Evolutionary conservation across 1,284 basidiomycete genomes (phyloP), one percentile per base, ranked within the genome.

Genomic region (Coriolopsis trogii): DNA sequence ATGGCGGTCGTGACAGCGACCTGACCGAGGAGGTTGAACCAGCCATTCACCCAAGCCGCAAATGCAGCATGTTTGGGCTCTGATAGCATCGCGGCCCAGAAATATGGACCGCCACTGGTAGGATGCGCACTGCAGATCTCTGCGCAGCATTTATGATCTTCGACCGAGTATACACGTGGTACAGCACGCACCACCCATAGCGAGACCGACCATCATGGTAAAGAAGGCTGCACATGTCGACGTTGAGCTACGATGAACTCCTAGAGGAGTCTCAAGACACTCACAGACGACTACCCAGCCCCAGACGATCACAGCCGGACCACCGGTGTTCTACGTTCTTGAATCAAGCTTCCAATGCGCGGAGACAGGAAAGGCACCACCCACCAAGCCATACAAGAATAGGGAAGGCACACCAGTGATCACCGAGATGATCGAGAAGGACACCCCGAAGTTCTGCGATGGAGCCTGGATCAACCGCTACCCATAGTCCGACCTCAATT

Each of bases 1-100:
- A 88, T 88, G 25, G 87, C 86, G 10, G 86, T 88, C 0, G 87
- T 90, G 6, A 89, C 82, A 1, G 87, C 87, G 0, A 89, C 87
- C 67, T 89, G 87, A 3, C 86, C 86, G 4, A 88, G 73, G 15
- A 90, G 70, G 65, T 91, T 91, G 70, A 89, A 89, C 85, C 84
- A 87, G 12, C 84, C 84, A 7, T 80, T 84, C 24, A 86, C 75
- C 85, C 85, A 88, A 2, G 85, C 87, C 3, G 84, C 82, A 21
- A 87, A 71, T 1, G 85, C 71, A 3, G 85, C 82, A 39, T 78
- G 64, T 59, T 78, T 58, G 2, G 77, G 77, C 49, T 72, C 71
- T 7, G 84, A 83, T 2, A 89, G 68, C 82, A 87, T 87, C 1
- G 86, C 85, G 16, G 85, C 82, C 87, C 86, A 89, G 66, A 82